A percentile compares a stretch with the other conserved stretches of the same genome.
phyloP scores from a whole-genome alignment of 108 stramenopile species.

The Craspedostauros australis region DNA sequence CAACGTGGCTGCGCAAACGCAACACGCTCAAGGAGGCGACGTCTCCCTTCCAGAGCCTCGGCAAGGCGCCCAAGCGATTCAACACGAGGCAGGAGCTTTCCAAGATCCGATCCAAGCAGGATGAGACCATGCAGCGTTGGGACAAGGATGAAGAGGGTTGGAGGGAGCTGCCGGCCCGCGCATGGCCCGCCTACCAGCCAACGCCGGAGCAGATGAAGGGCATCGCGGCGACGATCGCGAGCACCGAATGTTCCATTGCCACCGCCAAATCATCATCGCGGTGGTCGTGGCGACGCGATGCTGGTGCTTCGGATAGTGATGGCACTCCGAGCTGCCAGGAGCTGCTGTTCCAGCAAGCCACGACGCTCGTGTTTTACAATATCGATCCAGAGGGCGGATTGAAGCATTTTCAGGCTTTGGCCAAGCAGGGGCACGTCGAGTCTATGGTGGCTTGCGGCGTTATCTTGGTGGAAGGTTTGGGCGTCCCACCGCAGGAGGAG shows the following conservation, averaged over 20 bases:
- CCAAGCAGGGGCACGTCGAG: constrained; percentile 25
- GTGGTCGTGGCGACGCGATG: neutral
- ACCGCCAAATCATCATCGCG: neutral
- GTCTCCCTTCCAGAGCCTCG: too few relatives aligned
- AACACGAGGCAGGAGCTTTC: constrained; percentile 14
- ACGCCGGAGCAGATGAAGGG: constrained; percentile 23
- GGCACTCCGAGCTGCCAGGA: too few relatives aligned
- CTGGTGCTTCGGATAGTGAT: neutral
- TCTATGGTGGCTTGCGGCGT: constrained; percentile 42
- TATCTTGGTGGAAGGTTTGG: constrained; percentile 33
- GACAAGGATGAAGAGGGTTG: constrained; percentile 37
- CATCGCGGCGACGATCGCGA: constrained; percentile 6
- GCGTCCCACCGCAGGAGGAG: constrained; percentile 16
- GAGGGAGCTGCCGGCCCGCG: constrained; percentile 34
- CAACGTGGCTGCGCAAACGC: too few relatives aligned
- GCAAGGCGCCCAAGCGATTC: constrained; percentile 7
- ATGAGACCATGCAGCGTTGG: constrained; percentile 34
- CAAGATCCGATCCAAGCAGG: constrained; percentile 15
- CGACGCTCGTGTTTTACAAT: constrained; percentile 29
- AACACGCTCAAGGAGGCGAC: too few relatives aligned
- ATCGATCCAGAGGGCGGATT: constrained; percentile 27
- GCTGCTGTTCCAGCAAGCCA: constrained; percentile 17
- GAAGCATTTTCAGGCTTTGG: constrained; percentile 19
- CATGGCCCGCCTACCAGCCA: constrained; percentile 35
- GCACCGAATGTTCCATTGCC: constrained; percentile 1